Base-by-base conservation (phyloP, 1,284 basidiomycete species). In the Tremellales sp. region DNA sequence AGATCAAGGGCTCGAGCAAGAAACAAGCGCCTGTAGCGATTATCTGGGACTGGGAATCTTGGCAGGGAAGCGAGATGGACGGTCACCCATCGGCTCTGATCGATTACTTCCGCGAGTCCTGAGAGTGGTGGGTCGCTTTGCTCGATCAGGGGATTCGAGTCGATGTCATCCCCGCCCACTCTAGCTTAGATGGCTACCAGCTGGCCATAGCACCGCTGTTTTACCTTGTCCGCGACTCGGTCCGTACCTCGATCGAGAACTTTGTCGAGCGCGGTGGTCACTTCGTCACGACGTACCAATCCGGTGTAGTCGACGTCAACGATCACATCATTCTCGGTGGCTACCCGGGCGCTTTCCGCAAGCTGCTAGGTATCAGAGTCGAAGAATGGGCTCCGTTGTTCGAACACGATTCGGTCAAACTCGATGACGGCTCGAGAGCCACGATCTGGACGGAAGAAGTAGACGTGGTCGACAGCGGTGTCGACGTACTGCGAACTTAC, bases 211-310 rank as follows among this genome's bases (percentile, higher is more conserved):
- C 45, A 15, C 52, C 52, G 12, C 37, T 54, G 12, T 42, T 54
- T 13, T 42, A 54, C 36, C 15, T 49, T 25, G 44, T 54, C 31
- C 36, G 43, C 24, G 45, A 46, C 22, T 21, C 40, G 10, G 33
- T 50, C 22, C 24, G 44, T 17, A 10, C 37, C 12, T 4, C n/a
- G 4, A 24, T 54, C 41, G n/a, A 36, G 17, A 37, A 44, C 4
- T 54, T 42, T 40, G 52, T 54, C 24, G 25, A 50, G 11, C 21
- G 44, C 13, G 52, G 52, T 33, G 52, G 52, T 27, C 52, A 54
- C 42, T 49, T 54, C 24, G 29, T 54, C 23, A 49, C 52, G 13
- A 54, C 51, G 35, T 54, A 50, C 52, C 51, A 47, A 17, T 54
- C 52, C 11, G 52, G 52, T 17, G 48, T 50, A 13, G 52, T 54